Evolutionary conservation across 2,329 filamentous ascomycete species (phyloP), one percentile per base, ranked within the genome.

Genomic region (Epichloe sibirici): DNA sequence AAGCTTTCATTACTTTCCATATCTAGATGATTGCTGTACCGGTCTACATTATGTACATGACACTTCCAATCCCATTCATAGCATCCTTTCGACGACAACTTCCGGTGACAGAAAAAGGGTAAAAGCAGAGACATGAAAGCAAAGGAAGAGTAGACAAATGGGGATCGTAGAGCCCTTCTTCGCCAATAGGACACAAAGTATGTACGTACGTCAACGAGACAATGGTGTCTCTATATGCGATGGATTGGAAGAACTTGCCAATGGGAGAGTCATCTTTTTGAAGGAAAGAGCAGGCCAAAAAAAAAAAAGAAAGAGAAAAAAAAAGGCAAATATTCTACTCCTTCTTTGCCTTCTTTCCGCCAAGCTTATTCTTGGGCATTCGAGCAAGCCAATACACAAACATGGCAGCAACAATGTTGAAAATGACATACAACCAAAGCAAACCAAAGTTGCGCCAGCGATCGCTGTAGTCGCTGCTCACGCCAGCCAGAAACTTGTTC

Each of bases 381-480:
- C 74, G 67, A 1, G 67, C 71, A 52, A 78, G 62, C 74, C 74
- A 83, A 61, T 83, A 84, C 38, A 83, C 61, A 3, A 69, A 63
- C 43, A 83, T 63, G 0, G 79, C 77, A 0, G 71, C 77, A 34
- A 65, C 64, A n/a, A 81, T 64, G 60, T 84, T 84, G 62, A 83
- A 79, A 12, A 71, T 62, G 52, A 82, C 73, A 55, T 78, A 85
- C 0, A 71, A 74, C 70, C 77, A 82, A 49, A 82, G 67, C 28
- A 86, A 66, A 2, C 81, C 84, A 62, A 83, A 84, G 63, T 88
- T 85, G 53, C 83, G 75, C 83, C 83, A 88, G 28, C 81, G 70
- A 31, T 85, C 69, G 31, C 57, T 63, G 62, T 83, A 87, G 54
- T 71, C 62, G 52, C 77, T 74, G 47, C 72, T 69, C 46, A 80